Conservation (phyloP, 2,329 filamentous ascomycete genomes). For the Coniella vitis region DNA sequence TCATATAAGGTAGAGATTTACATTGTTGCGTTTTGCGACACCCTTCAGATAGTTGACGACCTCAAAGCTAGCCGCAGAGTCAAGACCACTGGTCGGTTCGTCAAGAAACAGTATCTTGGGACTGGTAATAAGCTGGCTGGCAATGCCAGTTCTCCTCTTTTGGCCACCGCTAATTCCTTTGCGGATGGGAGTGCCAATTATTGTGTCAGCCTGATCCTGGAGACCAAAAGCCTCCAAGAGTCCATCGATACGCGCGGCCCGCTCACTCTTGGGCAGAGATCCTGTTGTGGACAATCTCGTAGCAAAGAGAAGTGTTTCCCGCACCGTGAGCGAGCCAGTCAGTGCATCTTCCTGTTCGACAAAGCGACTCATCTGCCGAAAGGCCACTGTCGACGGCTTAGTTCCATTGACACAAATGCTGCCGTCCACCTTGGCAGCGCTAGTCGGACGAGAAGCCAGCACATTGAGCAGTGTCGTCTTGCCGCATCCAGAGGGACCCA, state of each 20-base stretch:
- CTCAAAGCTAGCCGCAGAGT: slow-evolving; percentile 70
- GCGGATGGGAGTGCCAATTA: slow-evolving; percentile 75
- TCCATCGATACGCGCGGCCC: slow-evolving; percentile 54
- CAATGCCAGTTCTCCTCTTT: slow-evolving; percentile 73
- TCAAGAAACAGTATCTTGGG: slow-evolving; percentile 78
- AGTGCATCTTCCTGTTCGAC: slow-evolving; percentile 86
- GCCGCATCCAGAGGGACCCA: slow-evolving; percentile 69
- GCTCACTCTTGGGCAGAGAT: slow-evolving; percentile 42
- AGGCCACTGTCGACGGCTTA: slow-evolving; percentile 42
- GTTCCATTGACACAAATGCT: slow-evolving; percentile 58
- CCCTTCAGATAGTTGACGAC: slow-evolving; percentile 67
- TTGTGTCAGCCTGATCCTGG: slow-evolving; percentile 56
- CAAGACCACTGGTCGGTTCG: slow-evolving; percentile 77
- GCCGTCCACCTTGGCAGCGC: slow-evolving; percentile 47
- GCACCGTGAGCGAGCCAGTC: slow-evolving; percentile 72
- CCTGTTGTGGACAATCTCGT: slow-evolving; percentile 57
- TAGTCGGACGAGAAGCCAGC: slow-evolving; percentile 53
- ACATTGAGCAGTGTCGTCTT: slow-evolving; percentile 83
- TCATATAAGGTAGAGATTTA: no score
- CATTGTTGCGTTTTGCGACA: slow-evolving; percentile 60
- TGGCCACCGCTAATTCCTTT: slow-evolving; percentile 83
- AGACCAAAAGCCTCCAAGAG: slow-evolving; percentile 71
- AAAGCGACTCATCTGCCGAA: slow-evolving; percentile 64
- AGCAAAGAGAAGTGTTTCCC: slow-evolving; percentile 73
- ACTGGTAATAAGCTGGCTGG: slow-evolving; percentile 72